Conservation (phyloP, 148 eudicot genomes). For the Agrostemma githago region DNA sequence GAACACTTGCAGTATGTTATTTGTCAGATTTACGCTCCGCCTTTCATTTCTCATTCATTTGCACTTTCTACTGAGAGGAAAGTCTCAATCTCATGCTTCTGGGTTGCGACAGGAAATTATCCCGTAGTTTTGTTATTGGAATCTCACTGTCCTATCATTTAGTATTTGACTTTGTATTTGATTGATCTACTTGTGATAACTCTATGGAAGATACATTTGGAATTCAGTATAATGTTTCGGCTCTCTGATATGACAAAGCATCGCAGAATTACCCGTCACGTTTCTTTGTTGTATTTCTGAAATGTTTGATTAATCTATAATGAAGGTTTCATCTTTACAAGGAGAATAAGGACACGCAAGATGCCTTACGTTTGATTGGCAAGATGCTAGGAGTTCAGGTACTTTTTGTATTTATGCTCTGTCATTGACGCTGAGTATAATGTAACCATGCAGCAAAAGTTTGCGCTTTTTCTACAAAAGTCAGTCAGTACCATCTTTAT, state of each 20-base stretch:
- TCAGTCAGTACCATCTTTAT: neutral
- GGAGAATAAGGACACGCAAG: conserved; percentile 99
- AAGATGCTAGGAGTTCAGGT: conserved; percentile 98
- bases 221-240: neutral
- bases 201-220: neutral
- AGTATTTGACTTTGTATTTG: neutral
- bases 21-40: conserved; percentile 1
- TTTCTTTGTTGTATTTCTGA: conserved; percentile 8
- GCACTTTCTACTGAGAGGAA: neutral
- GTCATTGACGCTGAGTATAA: neutral
- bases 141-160: neutral
- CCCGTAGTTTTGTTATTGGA: neutral
- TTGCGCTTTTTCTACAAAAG: neutral
- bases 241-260: neutral
- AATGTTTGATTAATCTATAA: conserved; percentile 8
- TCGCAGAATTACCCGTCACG: neutral
- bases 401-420: neutral
- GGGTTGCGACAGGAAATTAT: neutral
- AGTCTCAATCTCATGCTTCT: neutral
- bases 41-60: neutral
- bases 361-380: conserved; percentile 73
- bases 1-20: neutral
- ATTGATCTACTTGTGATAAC: neutral
- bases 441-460: neutral
- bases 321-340: conserved; percentile 92